Evolutionary conservation across 2,329 filamentous ascomycete species (phyloP), one percentile per base, ranked within the genome.

Genomic region (Cercospora sp.): DNA sequence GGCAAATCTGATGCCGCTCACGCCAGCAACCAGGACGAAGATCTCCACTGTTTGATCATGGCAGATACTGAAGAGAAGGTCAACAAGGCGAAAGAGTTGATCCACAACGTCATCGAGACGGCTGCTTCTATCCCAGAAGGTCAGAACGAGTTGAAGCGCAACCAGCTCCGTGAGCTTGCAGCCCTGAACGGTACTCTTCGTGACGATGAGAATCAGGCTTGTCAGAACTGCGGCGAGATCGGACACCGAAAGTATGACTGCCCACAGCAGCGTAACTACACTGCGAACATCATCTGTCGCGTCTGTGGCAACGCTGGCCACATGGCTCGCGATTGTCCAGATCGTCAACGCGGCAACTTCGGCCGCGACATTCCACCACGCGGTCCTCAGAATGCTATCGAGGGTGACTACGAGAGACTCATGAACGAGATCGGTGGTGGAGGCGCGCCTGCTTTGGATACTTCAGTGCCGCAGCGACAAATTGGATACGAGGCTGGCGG

Each of bases 1-100:
- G 95, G 95, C 75, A 93, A 95, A 75, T 98, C 95, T 84, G 95
- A 99, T 82, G 95, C 95, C 77, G 95, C 95, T 84, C 95, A 99
- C 83, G 93, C 94, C 81, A 98, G 95, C 87, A 99, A 99, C 86
- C 95, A 99, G 87, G 95, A 99, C 85, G 95, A 99, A 84, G 95
- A 99, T 81, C 87, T 99, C 67, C 95, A 99, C 83, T 99, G 95
- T 82, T 85, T 99, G 80, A 98, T 99, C 84, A 99, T 99, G 95
- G 95, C 95, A 78, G 95, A 99, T 79, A 98, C 94, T 43, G 96
- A 99, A 84, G 95, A 99, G 71, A 99, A 99, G 85, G 94, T 99
- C 80, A 97, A 97, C 85, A 99, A 98, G 83, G 95, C 95, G 73
- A 99, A 98, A 86, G 93, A 97, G 82, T 83, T 98, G 70, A 97